phyloP scores from a whole-genome alignment of 2,329 filamentous ascomycete species.

The Aspergillus candidus region DNA sequence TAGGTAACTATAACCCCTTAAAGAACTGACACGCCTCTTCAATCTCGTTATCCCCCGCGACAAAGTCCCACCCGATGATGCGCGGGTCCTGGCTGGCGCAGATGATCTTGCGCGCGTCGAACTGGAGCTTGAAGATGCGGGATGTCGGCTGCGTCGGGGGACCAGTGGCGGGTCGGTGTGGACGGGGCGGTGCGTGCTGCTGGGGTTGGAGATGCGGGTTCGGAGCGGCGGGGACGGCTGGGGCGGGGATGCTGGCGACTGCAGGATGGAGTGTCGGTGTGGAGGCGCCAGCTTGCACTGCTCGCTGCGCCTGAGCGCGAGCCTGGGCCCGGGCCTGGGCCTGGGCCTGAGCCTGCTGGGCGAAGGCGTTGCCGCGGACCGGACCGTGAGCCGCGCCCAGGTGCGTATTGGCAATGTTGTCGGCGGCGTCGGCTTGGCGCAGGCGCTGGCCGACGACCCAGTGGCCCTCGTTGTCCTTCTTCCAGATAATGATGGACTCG shows the following conservation, averaged over 20 bases:
- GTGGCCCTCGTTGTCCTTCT: slow-evolving; percentile 72
- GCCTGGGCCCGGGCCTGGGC: not conserved
- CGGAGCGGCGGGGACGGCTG: not conserved
- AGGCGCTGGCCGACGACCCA: slow-evolving; percentile 76
- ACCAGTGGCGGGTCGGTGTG: not conserved
- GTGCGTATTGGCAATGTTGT: slow-evolving; percentile 8
- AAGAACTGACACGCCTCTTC: slow-evolving; percentile 75
- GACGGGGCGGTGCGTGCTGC: slow-evolving; percentile 24
- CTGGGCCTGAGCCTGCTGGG: slow-evolving; percentile 8
- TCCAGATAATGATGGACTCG: slow-evolving; percentile 92
- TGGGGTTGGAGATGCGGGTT: slow-evolving; percentile 1
- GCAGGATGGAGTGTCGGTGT: not conserved
- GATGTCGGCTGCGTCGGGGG: slow-evolving; percentile 37
- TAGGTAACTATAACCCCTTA: slow-evolving; percentile 43
- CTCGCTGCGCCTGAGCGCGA: not conserved
- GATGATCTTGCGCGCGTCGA: slow-evolving; percentile 86
- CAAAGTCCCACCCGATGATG: slow-evolving; percentile 98
- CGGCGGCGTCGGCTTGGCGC: slow-evolving; percentile 54
- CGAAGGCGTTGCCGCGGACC: slow-evolving; percentile 10
- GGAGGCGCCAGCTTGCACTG: not conserved
- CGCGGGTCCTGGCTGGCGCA: slow-evolving; percentile 87
- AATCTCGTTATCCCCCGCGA: slow-evolving; percentile 73
- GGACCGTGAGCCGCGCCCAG: slow-evolving; percentile 18
- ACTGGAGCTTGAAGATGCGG: slow-evolving; percentile 92
- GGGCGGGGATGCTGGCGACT: not conserved